These are phyloP conservation scores for Zasmidium angulare DNA, from an alignment of 2,329 filamentous ascomycete genomes.

Conservation along the genomic window DNA sequence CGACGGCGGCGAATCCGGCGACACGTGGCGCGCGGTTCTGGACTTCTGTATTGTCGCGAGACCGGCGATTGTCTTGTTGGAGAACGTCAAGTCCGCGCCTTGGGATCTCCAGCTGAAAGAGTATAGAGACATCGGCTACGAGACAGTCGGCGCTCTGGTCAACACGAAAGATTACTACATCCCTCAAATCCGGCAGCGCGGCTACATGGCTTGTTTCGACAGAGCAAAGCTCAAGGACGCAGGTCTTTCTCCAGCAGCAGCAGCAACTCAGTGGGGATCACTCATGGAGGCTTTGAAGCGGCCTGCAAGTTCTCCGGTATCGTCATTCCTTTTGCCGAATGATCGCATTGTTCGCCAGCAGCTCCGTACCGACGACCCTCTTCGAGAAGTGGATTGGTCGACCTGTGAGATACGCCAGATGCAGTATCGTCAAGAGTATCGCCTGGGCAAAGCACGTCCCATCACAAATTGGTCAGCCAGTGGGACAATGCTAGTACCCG, in stretches of 20 bases:
- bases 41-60: conserved; percentile 55
- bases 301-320: conserved; percentile 61
- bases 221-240: conserved; percentile 4
- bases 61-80: conserved; percentile 66
- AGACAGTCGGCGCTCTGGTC: conserved; percentile 48
- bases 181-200: conserved; percentile 56
- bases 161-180: conserved; percentile 73
- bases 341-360: conserved; percentile 44
- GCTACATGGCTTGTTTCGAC: conserved; percentile 50
- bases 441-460: conserved; percentile 56
- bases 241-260: background rate
- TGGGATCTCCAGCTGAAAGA: conserved; percentile 52
- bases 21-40: conserved; percentile 64
- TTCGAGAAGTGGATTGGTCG: conserved; percentile 50
- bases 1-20: conserved; percentile 62
- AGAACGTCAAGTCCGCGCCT: conserved; percentile 65
- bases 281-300: conserved; percentile 53
- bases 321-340: conserved; percentile 59
- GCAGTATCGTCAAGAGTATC: conserved; percentile 50
- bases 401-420: conserved; percentile 62
- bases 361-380: conserved; percentile 17
- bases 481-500: conserved; percentile 54
- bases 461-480: conserved; percentile 61
- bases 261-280: conserved; percentile 41
- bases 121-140: conserved; percentile 57